phyloP scores from a whole-genome alignment of 2,329 filamentous ascomycete genomes.

The Bipolaris bicolor region DNA sequence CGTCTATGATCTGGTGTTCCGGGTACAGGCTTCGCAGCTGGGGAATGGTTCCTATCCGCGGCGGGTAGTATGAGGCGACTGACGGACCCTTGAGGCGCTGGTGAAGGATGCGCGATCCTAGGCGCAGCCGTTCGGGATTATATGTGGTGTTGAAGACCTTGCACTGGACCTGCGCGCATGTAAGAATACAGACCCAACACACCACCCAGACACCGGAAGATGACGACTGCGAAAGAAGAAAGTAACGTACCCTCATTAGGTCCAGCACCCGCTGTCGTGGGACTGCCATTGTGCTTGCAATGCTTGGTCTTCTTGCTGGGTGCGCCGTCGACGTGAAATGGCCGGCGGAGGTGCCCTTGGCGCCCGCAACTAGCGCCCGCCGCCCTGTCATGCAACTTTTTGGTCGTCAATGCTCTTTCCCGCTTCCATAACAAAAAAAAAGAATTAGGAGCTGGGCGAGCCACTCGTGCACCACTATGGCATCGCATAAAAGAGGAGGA shows the following conservation, averaged over 20 bases:
- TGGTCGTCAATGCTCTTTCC: background rate
- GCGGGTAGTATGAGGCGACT: slow-evolving; percentile 87
- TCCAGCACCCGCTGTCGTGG: slow-evolving; percentile 63
- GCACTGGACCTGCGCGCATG: slow-evolving; percentile 74
- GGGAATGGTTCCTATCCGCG: slow-evolving; percentile 71
- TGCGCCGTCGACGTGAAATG: slow-evolving; percentile 21
- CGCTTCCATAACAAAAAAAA: background rate
- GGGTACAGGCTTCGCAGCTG: slow-evolving; percentile 76
- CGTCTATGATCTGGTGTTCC: slow-evolving; percentile 72
- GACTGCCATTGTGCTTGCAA: slow-evolving; percentile 54
- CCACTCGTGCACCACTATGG: slow-evolving; percentile 16
- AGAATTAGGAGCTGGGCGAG: background rate
- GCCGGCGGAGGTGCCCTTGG: slow-evolving; percentile 21
- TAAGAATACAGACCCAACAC: slow-evolving; percentile 11
- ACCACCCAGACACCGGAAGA: no score
- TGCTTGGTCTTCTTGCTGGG: slow-evolving; percentile 9
- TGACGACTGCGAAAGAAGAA: background rate
- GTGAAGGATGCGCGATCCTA: slow-evolving; percentile 90
- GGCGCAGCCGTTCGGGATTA: slow-evolving; percentile 81
- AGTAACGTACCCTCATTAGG: slow-evolving; percentile 73
- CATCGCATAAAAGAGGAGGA: slow-evolving; percentile 28
- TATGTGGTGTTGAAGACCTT: slow-evolving; percentile 88
- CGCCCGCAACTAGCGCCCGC: slow-evolving; percentile 17
- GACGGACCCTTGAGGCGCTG: slow-evolving; percentile 85
- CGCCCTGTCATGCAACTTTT: background rate